Evolutionary conservation across 768 basidiomycete species (phyloP), one percentile per base, ranked within the genome.

Genomic region (Collybia sp.): DNA sequence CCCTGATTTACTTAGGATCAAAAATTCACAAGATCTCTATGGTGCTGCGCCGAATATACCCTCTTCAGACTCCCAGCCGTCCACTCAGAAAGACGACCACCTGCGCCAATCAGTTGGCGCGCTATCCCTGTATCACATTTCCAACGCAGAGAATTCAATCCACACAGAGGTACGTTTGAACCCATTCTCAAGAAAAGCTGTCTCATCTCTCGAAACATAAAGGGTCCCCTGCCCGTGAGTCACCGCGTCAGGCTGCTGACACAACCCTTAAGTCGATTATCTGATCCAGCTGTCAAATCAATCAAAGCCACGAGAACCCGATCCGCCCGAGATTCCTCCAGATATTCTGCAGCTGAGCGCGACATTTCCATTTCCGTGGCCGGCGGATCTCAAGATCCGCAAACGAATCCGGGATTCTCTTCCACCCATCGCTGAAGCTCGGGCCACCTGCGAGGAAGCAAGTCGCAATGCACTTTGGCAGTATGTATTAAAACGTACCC

Each of bases 401-500:
- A 73, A 80, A 53, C 73, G 76, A 32, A 85, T 87, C 52, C 70
- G 82, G 42, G 77, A 75, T 58, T 71, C 80, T 55, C 71, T 87
- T 31, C 85, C 85, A 33, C 69, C 79, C 15, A 71, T 72, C 44
- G 63, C 70, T 45, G 80, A 82, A 49, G 84, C 84, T 1, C 68
- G 74, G 44, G 68, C 70, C 19, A 72, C 83, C 13, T 85, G 83
- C 59, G 72, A 78, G 48, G 77, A 80, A 62, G 83, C 83, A 33
- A 75, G 79, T 45, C 70, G 69, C 53, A 84, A 85, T 49, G 84
- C 83, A 43, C 70, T 85, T 53, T 85, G 83, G 85, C 84, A 85
- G 83, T 84, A 61, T 54, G 82, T 73, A 40, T 52, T 32, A 40
- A 34, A 35, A 51, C 49, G 44, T 39, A 20, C 46, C n/a, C 39